A percentile compares a stretch with the other conserved stretches of the same genome.
Conservation (phyloP, 2,329 filamentous ascomycete genomes). For the Mycosphaerella sp. region DNA sequence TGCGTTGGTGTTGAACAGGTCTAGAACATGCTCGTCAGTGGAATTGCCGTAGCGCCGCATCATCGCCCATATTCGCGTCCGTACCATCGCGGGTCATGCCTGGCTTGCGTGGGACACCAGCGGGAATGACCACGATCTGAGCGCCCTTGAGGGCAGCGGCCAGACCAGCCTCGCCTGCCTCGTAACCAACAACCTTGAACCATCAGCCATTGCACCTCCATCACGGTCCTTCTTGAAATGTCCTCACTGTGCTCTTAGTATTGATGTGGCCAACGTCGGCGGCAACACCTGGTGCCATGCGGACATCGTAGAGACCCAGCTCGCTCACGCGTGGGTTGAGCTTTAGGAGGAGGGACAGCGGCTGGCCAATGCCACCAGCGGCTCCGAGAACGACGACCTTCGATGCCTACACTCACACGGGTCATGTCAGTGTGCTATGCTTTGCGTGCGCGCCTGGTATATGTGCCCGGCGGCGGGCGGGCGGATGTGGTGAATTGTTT, state of each 20-base stretch:
- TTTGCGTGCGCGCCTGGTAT: neutral
- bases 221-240: neutral
- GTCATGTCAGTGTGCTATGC: slow-evolving; percentile 7
- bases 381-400: slow-evolving; percentile 98
- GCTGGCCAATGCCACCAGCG: slow-evolving; percentile 96
- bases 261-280: slow-evolving; percentile 99
- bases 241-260: slow-evolving; percentile 73
- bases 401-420: slow-evolving; percentile 60
- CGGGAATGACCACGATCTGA: slow-evolving; percentile 95
- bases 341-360: slow-evolving; percentile 96
- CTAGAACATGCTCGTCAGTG: slow-evolving; percentile 37
- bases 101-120: slow-evolving; percentile 97
- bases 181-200: slow-evolving; percentile 72
- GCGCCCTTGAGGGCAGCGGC: slow-evolving; percentile 73
- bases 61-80: slow-evolving; percentile 19
- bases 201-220: slow-evolving; percentile 14
- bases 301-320: slow-evolving; percentile 97
- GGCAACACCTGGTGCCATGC: slow-evolving; percentile 89
- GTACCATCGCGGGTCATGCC: slow-evolving; percentile 95
- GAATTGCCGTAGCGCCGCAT: neutral
- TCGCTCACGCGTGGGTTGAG: slow-evolving; percentile 91
- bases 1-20: slow-evolving; percentile 99
- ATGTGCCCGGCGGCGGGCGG: neutral
- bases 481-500: too few species aligned
- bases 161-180: slow-evolving; percentile 63